phyloP scores from a whole-genome alignment of 495 filamentous ascomycete species.

The Penicillium antarcticum region DNA sequence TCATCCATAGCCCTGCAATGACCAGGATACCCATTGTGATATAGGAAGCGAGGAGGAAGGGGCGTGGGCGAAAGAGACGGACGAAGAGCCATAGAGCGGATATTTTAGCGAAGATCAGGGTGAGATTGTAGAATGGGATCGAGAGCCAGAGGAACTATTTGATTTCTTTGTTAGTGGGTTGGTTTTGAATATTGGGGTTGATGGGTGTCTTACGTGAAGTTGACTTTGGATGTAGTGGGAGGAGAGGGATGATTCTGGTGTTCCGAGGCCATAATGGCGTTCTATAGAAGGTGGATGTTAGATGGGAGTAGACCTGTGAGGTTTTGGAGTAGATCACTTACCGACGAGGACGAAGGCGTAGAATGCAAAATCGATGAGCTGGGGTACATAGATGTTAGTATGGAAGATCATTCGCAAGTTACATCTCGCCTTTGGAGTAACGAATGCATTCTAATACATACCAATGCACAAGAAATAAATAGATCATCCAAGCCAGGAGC shows the following conservation, averaged over 20 bases:
- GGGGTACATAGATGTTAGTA: not conserved
- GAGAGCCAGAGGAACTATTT: conserved; percentile 37
- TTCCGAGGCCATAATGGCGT: conserved; percentile 15
- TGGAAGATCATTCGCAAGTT: not conserved
- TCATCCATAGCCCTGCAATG: conserved; percentile 32
- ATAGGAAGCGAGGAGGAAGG: conserved; percentile 26
- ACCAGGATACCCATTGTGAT: conserved; percentile 31
- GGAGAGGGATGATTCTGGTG: not conserved
- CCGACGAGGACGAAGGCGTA: conserved; percentile 27
- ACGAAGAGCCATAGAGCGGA: conserved; percentile 39
- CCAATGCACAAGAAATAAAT: conserved; percentile 27
- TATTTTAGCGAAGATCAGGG: conserved; percentile 43
- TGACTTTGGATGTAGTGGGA: not conserved
- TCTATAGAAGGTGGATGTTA: conserved; percentile 12
- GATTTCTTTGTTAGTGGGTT: not conserved
- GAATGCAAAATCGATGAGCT: conserved; percentile 22
- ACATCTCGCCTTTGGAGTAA: not conserved
- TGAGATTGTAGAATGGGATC: conserved; percentile 39
- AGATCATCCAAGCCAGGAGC: conserved; percentile 36
- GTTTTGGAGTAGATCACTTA: conserved; percentile 7
- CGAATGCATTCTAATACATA: conserved; percentile 10
- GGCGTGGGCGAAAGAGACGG: conserved; percentile 34
- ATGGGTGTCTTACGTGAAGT: conserved; percentile 10
- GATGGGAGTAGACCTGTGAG: not conserved
- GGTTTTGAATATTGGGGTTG: not conserved